Evolutionary conservation across 306 rosid species (phyloP), one percentile per base, ranked within the genome.

Genomic region (Rosa rugosa): DNA sequence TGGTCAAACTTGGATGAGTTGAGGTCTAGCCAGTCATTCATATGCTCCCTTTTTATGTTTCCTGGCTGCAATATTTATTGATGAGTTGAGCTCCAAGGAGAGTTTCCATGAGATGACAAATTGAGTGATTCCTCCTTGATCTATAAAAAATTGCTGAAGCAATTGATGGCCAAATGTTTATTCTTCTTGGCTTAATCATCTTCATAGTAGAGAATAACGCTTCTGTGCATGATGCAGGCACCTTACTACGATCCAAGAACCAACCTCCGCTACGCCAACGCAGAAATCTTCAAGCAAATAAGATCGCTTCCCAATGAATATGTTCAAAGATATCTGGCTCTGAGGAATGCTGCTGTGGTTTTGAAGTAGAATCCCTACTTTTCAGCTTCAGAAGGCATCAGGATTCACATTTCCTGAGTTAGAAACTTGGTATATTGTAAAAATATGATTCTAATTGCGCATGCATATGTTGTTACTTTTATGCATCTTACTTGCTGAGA

Each of bases 231-330:
- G n/a, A 31, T 85, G 88, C 95, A 94, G 99, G 97, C 97, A 77
- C 97, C 95, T 44, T 92, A 94, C 81, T 83, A 80, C 73, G 99
- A 94, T 80, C 99, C 99, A 6, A 87, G 92, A 86, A 92, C 97
- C 71, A 87, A 81, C 76, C 99, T 94, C 45, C 95, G 97, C 9
- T 94, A 92, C 57, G 95, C 97, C 42, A 92, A 86, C 75, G 31
- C 95, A 11, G 97, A 94, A 18, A 85, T 94, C 78, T 94, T 94
- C 92, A 94, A 91, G 92, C 84, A 50, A 42, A 11, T 91, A 75
- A 85, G 99, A 79, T 80, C 92, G 5, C 97, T 94, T 81, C 95
- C 99, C 57, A 94, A 90, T 78, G 97, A 94, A 51, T 84, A 87
- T 75, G 97, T 94, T 77, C 99, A 94, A 83, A 87, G 92, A 77